Evolutionary conservation across 2,329 filamentous ascomycete species (phyloP), one percentile per base, ranked within the genome.

Genomic region (Fusarium sp.): DNA sequence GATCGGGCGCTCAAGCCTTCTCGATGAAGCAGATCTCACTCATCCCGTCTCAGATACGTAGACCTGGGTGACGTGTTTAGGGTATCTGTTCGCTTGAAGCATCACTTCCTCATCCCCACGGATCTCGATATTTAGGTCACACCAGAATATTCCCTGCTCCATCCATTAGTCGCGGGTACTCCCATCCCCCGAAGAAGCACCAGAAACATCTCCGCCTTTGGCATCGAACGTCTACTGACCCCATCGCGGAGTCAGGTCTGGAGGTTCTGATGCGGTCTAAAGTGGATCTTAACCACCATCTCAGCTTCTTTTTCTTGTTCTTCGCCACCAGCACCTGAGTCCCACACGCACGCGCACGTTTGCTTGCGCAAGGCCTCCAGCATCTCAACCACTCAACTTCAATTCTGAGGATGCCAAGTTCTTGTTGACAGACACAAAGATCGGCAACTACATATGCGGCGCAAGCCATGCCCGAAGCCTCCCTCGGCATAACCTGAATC

Each of bases 401-500:
- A 66, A 56, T 45, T 71, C 54, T 64, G 45, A 20, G 16, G 14
- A 50, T 63, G 68, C 50, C 64, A 71, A 58, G 52, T 58, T 57
- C 24, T 59, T 60, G 54, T 57, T 61, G 52, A 64, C 42, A 42
- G 34, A 72, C 47, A 63, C 42, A 50, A 69, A 71, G 62, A 62
- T 73, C 56, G 59, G 31, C 50, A 59, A 54, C 59, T 61, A 35
- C 40, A 50, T 54, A 40, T 59, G 52, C 66, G 50, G 29, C 60
- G 59, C 62, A 35, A 72, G 52, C 66, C 65, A 62, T 58, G 59
- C 29, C 64, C 47, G 59, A 67, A 50, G 20, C 54, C 56, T 56
- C 31, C 42, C 52, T 70, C 66, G 75, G 67, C 40, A 70, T 35
- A 71, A 29, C 56, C 73, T 69, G 67, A 77, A 64, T 45, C 38